Conservation (phyloP, 495 filamentous ascomycete genomes). For the Aspergillus ostianus region DNA sequence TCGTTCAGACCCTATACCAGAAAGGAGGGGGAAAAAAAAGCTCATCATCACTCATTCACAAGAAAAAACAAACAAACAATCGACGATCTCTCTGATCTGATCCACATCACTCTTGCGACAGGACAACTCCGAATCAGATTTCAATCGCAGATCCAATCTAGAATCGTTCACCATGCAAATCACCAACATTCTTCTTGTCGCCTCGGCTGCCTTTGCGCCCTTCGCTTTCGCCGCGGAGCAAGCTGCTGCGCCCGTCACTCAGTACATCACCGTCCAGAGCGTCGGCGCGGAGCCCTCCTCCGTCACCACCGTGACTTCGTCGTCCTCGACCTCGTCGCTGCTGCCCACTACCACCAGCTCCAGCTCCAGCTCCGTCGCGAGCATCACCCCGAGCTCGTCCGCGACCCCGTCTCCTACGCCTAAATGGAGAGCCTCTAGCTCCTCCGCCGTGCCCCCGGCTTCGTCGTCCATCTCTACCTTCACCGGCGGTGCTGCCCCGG, state of each 20-base stretch:
- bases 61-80: background rate
- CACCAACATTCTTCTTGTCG: slow-evolving; percentile 34
- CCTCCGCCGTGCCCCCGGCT: slow-evolving; percentile 18
- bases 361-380: slow-evolving; percentile 8
- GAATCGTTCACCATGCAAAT: slow-evolving; percentile 33
- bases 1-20: background rate
- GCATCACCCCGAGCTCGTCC: slow-evolving; percentile 23
- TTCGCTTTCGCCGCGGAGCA: slow-evolving; percentile 33
- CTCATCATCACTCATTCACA: background rate
- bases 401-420: slow-evolving; percentile 18
- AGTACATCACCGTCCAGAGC: slow-evolving; percentile 35
- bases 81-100: background rate
- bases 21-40: slow-evolving; percentile 10
- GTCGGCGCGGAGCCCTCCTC: slow-evolving; percentile 29
- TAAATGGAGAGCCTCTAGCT: slow-evolving; percentile 15
- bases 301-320: slow-evolving; percentile 16
- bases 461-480: slow-evolving; percentile 26
- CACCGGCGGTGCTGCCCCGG: slow-evolving; percentile 28
- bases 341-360: slow-evolving; percentile 23
- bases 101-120: background rate
- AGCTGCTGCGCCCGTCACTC: slow-evolving; percentile 15
- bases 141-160: background rate
- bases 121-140: slow-evolving; percentile 11
- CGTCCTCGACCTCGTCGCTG: slow-evolving; percentile 19
- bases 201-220: slow-evolving; percentile 32